Percentiles rank a stretch among this genome's conserved stretches.
phyloP scores from a whole-genome alignment of 306 rosid genomes.

The Sicyos baderoa region DNA sequence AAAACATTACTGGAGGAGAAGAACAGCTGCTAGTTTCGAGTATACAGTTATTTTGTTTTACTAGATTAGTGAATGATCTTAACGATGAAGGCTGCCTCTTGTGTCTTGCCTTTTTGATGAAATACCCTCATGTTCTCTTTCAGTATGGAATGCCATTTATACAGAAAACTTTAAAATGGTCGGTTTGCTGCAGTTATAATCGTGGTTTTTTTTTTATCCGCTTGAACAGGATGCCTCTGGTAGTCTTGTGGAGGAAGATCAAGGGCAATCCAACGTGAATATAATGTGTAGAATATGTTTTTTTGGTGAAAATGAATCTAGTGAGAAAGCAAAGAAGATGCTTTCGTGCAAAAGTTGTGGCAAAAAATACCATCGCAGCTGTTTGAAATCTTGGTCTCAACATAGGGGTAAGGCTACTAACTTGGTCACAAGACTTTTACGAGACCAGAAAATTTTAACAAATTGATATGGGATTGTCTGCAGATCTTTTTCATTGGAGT shows the following conservation, averaged over 20 bases:
- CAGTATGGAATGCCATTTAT: neutral
- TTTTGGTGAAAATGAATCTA: conserved; percentile 77
- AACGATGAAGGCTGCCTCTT: neutral
- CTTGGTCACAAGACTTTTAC: neutral
- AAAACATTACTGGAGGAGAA: neutral
- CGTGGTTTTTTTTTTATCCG: neutral
- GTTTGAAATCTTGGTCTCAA: conserved; percentile 87
- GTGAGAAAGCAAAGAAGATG: conserved; percentile 82
- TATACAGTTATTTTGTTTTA: neutral
- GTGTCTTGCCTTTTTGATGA: neutral
- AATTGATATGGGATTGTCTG: conserved; percentile 12
- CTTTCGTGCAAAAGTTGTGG: conserved; percentile 89
- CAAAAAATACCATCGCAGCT: conserved; percentile 88
- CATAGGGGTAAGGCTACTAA: conserved; percentile 58
- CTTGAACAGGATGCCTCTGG: conserved; percentile 50
- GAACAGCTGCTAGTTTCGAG: neutral
- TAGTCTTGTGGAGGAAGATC: conserved; percentile 61
- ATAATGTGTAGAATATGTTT: conserved; percentile 91
- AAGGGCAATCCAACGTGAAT: conserved; percentile 55
- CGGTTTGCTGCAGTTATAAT: conserved; percentile 2
- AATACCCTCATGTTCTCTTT: too few species aligned
- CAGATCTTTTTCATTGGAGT: conserved; percentile 60
- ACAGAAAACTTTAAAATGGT: neutral
- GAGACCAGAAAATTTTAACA: neutral
- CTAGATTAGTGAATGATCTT: neutral